These are phyloP conservation scores for Biscogniauxia sp. DNA, from an alignment of 2,329 filamentous ascomycete species.

Conservation along the genomic window DNA sequence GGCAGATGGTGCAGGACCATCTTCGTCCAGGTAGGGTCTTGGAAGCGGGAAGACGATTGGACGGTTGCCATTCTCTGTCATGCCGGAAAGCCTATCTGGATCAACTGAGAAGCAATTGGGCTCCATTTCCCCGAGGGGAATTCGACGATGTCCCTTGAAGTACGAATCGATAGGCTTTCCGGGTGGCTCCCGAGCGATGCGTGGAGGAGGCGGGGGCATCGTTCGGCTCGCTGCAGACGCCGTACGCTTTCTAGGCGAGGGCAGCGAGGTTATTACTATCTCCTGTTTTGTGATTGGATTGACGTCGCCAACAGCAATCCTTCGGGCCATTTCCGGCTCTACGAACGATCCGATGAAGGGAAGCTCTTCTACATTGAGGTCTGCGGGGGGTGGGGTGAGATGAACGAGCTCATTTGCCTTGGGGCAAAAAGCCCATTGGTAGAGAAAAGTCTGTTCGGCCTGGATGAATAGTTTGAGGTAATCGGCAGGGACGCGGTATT, in stretches of 20 bases:
- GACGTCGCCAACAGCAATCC: constrained; percentile 76
- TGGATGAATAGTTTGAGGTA: constrained; percentile 81
- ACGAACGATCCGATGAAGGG: constrained; percentile 78
- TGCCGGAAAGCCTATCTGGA: constrained; percentile 43
- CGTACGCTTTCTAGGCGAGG: constrained; percentile 40
- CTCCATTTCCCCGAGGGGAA: constrained; percentile 62
- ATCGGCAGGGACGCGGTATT: constrained; percentile 73
- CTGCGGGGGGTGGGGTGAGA: constrained; percentile 64
- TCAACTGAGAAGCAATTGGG: constrained; percentile 59
- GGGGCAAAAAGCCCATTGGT: constrained; percentile 94
- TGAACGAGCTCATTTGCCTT: constrained; percentile 67
- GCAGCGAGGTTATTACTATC: constrained; percentile 43
- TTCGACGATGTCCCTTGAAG: constrained; percentile 49
- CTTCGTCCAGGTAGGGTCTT: constrained; percentile 51
- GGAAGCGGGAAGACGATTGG: constrained; percentile 59
- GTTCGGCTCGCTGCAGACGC: constrained; percentile 25
- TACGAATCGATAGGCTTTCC: constrained; percentile 54
- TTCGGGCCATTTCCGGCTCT: constrained; percentile 65
- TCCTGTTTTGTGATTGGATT: constrained; percentile 85
- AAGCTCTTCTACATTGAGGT: constrained; percentile 66
- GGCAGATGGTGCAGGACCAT: constrained; percentile 16
- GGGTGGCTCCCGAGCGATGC: constrained; percentile 27
- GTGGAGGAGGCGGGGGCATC: constrained; percentile 14
- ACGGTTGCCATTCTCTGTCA: constrained; percentile 48
- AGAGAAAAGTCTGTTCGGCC: constrained; percentile 88